These are phyloP conservation scores for Protostelium mycophagum DNA, from an alignment of 78 protist species.

Conservation along the genomic window DNA sequence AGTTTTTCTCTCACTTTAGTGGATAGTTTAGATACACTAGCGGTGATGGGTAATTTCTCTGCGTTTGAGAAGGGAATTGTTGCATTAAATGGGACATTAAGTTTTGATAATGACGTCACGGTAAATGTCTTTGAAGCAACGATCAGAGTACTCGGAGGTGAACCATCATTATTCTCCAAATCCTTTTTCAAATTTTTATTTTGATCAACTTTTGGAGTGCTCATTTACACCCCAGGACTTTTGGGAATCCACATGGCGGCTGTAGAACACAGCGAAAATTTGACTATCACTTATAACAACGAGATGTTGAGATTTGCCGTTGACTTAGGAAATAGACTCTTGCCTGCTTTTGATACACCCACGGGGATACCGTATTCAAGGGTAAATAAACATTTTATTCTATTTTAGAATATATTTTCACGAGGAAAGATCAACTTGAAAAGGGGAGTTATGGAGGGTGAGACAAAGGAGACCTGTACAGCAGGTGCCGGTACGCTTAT, in stretches of 20 bases:
- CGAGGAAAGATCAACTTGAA: conserved; percentile 73
- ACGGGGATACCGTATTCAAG: conserved; percentile 88
- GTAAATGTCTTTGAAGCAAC: conserved; percentile 93
- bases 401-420: too few species aligned
- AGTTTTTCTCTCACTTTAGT: conserved; percentile 25
- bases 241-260: background rate
- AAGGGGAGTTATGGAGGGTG: conserved; percentile 74
- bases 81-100: conserved; percentile 21
- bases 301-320: conserved; percentile 65
- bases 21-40: conserved; percentile 57
- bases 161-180: background rate
- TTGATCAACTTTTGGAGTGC: too few species aligned
- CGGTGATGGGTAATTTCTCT: conserved; percentile 36
- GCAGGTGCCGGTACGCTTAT: conserved; percentile 86
- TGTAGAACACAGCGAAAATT: background rate
- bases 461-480: conserved; percentile 69
- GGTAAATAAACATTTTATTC: background rate
- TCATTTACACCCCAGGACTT: background rate
- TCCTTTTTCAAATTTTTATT: too few species aligned
- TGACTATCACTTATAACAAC: conserved; percentile 26
- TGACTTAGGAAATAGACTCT: conserved; percentile 82
- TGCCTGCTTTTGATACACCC: conserved; percentile 85
- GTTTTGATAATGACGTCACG: conserved; percentile 65
- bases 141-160: conserved; percentile 90
- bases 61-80: conserved; percentile 40